Evolutionary conservation across 2,329 filamentous ascomycete species (phyloP).

Genomic region (Incumbomyces delicatus): DNA sequence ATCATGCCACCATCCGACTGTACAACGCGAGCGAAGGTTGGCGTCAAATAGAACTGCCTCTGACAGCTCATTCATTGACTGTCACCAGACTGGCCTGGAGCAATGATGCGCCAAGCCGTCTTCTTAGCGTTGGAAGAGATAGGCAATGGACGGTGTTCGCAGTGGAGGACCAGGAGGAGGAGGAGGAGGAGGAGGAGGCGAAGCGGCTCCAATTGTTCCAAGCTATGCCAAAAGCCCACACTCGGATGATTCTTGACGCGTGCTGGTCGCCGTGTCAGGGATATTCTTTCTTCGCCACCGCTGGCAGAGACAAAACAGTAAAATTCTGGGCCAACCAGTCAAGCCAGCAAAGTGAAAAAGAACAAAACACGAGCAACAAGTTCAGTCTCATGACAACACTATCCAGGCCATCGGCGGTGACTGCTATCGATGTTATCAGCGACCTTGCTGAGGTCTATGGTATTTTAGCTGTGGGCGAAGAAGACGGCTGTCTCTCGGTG

Average conservation of each 20-base stretch:
- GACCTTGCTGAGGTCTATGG: conserved; percentile 22
- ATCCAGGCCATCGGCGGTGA: conserved; percentile 51
- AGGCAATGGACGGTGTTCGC: conserved; percentile 78
- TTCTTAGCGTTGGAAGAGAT: conserved; percentile 85
- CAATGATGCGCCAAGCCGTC: conserved; percentile 51
- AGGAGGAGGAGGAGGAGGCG: conserved; percentile 18
- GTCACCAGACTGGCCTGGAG: conserved; percentile 77
- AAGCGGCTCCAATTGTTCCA: conserved; percentile 49
- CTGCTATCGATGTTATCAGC: conserved; percentile 58
- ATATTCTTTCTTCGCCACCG: conserved; percentile 63
- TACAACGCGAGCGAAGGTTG: conserved; percentile 72
- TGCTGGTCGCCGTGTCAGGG: conserved; percentile 59
- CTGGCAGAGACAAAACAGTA: conserved; percentile 77
- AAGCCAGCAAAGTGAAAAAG: conserved; percentile 12
- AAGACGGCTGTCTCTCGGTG: conserved; percentile 36
- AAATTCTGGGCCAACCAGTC: conserved; percentile 53
- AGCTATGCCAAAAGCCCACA: conserved; percentile 73
- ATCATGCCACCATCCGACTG: conserved; percentile 86
- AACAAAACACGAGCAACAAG: conserved; percentile 14
- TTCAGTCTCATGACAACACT: conserved; percentile 34
- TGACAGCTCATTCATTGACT: conserved; percentile 79
- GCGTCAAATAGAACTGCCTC: conserved; percentile 75
- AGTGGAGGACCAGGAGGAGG: conserved; percentile 24
- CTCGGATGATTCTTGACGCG: conserved; percentile 82
- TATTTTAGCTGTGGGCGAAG: conserved; percentile 38